Evolutionary conservation across 768 basidiomycete genomes (phyloP).

Genomic region (Lepiota brunneoincarnata): DNA sequence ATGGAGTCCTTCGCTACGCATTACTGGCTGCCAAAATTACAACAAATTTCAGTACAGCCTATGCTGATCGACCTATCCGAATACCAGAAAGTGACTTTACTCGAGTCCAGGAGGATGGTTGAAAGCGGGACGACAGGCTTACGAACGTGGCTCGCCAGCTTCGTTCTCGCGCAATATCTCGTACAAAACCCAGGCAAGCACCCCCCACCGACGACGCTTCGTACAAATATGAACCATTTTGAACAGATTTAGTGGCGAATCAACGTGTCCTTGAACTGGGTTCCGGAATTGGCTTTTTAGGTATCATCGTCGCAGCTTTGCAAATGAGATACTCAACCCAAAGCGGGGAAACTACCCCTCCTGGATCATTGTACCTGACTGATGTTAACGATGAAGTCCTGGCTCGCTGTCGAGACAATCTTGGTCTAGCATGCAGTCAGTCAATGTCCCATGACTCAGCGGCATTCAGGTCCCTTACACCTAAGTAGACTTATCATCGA

Average conservation of each 20-base stretch:
- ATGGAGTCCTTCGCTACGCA: conserved; percentile 63
- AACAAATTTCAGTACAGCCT: background rate
- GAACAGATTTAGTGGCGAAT: conserved; percentile 42
- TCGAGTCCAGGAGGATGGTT: conserved; percentile 72
- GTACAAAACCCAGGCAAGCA: conserved; percentile 50
- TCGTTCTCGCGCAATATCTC: conserved; percentile 61
- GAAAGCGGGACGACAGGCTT: conserved; percentile 79
- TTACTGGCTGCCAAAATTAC: conserved; percentile 46
- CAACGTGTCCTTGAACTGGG: conserved; percentile 70
- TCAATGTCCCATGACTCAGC: conserved; percentile 28
- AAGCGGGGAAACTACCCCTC: background rate
- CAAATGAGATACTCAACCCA: conserved; percentile 34
- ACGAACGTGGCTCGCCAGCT: conserved; percentile 76
- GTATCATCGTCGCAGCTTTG: conserved; percentile 55
- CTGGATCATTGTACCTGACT: conserved; percentile 41
- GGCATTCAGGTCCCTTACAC: background rate
- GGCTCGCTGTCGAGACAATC: conserved; percentile 54
- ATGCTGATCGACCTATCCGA: conserved; percentile 18
- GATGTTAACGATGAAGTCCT: conserved; percentile 68
- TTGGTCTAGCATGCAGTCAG: conserved; percentile 69
- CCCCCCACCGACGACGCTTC: background rate
- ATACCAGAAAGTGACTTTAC: conserved; percentile 51
- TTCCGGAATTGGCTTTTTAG: conserved; percentile 75
- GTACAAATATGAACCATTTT: conserved; percentile 11
- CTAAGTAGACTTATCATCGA: conserved; percentile 52